Conservation (phyloP, 2,329 filamentous ascomycete genomes). For the Colletotrichum chrysophilum region DNA sequence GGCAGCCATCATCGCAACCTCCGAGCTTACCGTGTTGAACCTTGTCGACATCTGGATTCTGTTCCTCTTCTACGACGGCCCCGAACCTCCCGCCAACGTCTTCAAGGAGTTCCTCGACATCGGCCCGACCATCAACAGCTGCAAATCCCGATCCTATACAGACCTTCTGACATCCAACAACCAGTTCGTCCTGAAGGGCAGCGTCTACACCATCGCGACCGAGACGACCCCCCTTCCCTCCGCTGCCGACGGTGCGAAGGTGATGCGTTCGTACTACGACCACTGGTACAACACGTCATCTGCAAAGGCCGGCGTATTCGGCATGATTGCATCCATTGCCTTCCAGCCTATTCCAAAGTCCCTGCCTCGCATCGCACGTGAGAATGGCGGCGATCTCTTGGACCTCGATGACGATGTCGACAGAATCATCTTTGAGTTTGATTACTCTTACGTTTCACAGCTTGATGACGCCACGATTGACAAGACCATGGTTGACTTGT, state of each 20-base stretch:
- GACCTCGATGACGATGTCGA: conserved; percentile 42
- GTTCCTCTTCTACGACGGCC: conserved; percentile 68
- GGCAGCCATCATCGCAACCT: conserved; percentile 64
- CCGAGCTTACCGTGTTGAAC: conserved; percentile 47
- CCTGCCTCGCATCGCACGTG: conserved; percentile 34
- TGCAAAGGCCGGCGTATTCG: background rate
- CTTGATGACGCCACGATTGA: conserved; percentile 35
- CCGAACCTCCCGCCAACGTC: conserved; percentile 52
- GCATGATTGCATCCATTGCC: conserved; percentile 34
- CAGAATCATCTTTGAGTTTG: conserved; percentile 47
- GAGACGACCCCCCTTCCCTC: conserved; percentile 40
- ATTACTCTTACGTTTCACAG: conserved; percentile 41
- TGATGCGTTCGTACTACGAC: conserved; percentile 35
- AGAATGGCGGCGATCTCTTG: conserved; percentile 41
- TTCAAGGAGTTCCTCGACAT: conserved; percentile 63
- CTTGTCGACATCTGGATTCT: conserved; percentile 61
- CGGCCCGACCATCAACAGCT: conserved; percentile 45
- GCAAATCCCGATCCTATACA: conserved; percentile 51
- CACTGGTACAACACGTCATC: conserved; percentile 37
- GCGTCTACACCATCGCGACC: conserved; percentile 41
- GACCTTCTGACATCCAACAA: conserved; percentile 48
- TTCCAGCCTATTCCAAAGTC: conserved; percentile 44
- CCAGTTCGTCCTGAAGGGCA: conserved; percentile 36
- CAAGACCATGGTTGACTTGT: conserved; percentile 38
- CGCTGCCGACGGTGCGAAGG: conserved; percentile 27